Evolutionary conservation across 2,329 filamentous ascomycete species (phyloP), one percentile per base, ranked within the genome.

Genomic region (Onygena corvina): DNA sequence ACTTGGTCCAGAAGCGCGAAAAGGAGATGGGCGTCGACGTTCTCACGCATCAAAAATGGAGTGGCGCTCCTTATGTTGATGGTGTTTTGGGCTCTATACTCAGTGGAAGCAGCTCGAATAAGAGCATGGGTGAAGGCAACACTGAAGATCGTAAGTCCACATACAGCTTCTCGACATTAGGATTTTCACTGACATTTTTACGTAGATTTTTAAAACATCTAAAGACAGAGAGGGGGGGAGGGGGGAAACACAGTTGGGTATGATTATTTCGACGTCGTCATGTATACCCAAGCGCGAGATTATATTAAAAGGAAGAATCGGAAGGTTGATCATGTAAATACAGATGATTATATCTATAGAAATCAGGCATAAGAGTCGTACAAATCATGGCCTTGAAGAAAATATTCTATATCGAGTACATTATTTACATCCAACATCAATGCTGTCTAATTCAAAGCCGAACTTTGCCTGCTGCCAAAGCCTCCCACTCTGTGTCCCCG

Each of bases 121-220:
- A 81, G 77, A 92, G 86, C 65, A 94, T 95, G 90, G 90, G 90
- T 0, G 85, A 90, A 42, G 90, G 90, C 0, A 94, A 92, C 64
- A 96, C 90, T 0, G 90, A 96, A 67, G 66, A 67, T 42, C 64
- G 67, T 69, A 46, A 46, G 52, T 47, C 4, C 18, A 16, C 3
- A 20, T 46, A n/a, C 1, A 18, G 7, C 30, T 7, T 12, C 1
- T 23, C 25, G 3, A 46, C 30, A 30, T 8, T 46, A n/a, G n/a
- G 14, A 30, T 20, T 11, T n/a, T 12, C 25, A 9, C 42, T 46
- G 23, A 46, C 23, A 3, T 11, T 29, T 30, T 11, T 20, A 16
- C 30, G 18, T 31, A 46, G 42, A 46, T n/a, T 46, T 46, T 16
- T 46, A 30, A 30, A n/a, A n/a, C n/a, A n/a, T n/a, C n/a, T n/a